A percentile compares a stretch with the other conserved stretches of the same genome.
phyloP scores from a whole-genome alignment of 2,329 filamentous ascomycete species.

The Ophiostoma himal-ulmi region DNA sequence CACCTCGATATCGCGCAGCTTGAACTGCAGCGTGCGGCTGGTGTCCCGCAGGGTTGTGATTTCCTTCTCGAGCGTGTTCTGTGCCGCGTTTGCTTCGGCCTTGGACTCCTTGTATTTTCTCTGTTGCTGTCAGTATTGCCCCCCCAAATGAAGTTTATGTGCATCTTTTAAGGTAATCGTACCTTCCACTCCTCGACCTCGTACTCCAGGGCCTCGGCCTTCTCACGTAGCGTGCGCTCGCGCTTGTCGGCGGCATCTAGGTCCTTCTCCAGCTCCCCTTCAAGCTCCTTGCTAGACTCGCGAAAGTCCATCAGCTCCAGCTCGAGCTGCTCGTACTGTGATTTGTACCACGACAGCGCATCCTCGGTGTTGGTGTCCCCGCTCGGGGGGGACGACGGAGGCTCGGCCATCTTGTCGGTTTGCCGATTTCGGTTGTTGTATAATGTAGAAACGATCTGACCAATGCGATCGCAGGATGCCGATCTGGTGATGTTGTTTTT shows the following conservation, averaged over 20 bases:
- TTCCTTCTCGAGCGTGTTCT: conserved; percentile 87
- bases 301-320: conserved; percentile 90
- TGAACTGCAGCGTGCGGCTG: conserved; percentile 74
- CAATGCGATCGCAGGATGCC: neutral
- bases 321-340: conserved; percentile 89
- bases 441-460: neutral
- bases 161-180: conserved; percentile 32
- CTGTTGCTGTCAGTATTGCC: conserved; percentile 40
- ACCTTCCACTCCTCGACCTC: conserved; percentile 99
- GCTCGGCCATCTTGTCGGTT: conserved; percentile 35
- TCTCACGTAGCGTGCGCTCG: conserved; percentile 78
- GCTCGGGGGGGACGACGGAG: conserved; percentile 57
- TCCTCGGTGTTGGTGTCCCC: conserved; percentile 58
- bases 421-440: neutral
- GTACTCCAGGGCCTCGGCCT: conserved; percentile 75
- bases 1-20: conserved; percentile 89
- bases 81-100: conserved; percentile 74
- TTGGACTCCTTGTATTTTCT: conserved; percentile 96
- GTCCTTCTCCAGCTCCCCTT: conserved; percentile 91
- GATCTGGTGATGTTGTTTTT: conserved; percentile 13
- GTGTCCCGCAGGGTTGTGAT: conserved; percentile 84
- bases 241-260: conserved; percentile 92
- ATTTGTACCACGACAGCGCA: conserved; percentile 88
- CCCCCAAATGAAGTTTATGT: neutral
- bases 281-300: conserved; percentile 85